phyloP scores from a whole-genome alignment of 2,329 filamentous ascomycete species.

The Catunica adiposa region DNA sequence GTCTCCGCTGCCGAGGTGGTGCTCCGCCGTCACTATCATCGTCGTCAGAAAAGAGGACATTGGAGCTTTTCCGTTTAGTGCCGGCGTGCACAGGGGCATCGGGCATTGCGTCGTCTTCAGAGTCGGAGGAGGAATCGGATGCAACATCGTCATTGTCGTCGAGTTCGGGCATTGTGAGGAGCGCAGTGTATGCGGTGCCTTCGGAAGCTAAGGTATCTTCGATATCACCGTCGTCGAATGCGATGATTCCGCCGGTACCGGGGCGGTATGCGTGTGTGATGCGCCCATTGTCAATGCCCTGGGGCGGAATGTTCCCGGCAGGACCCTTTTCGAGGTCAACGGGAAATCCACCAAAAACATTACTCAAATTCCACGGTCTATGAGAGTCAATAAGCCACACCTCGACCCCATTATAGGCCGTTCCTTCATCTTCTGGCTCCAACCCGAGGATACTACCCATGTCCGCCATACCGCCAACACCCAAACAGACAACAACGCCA shows the following conservation, averaged over 20 bases:
- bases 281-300: slow-evolving; percentile 57
- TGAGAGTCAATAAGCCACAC: slow-evolving; percentile 89
- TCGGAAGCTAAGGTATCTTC: slow-evolving; percentile 62
- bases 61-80: slow-evolving; percentile 64
- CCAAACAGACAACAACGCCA: slow-evolving; percentile 79
- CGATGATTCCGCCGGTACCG: slow-evolving; percentile 73
- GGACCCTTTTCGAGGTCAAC: slow-evolving; percentile 23
- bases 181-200: slow-evolving; percentile 65
- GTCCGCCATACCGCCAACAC: slow-evolving; percentile 83
- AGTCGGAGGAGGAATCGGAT: slow-evolving; percentile 42
- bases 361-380: slow-evolving; percentile 85
- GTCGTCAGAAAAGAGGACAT: slow-evolving; percentile 53
- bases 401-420: slow-evolving; percentile 66
- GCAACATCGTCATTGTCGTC: slow-evolving; percentile 57
- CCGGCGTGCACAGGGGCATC: slow-evolving; percentile 28
- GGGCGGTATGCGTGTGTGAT: slow-evolving; percentile 57
- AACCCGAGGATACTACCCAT: slow-evolving; percentile 65
- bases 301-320: not conserved
- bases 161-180: slow-evolving; percentile 80
- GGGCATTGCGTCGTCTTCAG: slow-evolving; percentile 29
- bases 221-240: slow-evolving; percentile 93
- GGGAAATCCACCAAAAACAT: slow-evolving; percentile 69
- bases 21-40: slow-evolving; percentile 49
- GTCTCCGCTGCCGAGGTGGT: slow-evolving; percentile 60
- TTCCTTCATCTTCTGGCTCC: slow-evolving; percentile 40